Base-by-base conservation (phyloP, 2,329 filamentous ascomycete genomes). In the Stemphylium vesicarium region DNA sequence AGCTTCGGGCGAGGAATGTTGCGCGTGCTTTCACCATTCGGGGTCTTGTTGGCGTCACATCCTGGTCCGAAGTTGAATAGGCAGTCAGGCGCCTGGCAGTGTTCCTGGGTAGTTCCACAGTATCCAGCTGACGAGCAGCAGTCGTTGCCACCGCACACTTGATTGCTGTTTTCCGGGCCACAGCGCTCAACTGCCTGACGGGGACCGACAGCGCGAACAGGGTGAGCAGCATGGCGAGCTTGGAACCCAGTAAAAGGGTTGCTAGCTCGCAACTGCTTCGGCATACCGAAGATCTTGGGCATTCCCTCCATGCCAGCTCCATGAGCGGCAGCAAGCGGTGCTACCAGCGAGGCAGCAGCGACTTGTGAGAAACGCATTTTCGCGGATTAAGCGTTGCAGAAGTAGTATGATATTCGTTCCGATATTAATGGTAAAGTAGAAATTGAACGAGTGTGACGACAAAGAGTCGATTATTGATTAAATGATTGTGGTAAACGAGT, bases 11-110 rank as follows among this genome's bases (percentile, higher is more conserved):
- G 81, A 18, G 78, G 66, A 48, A 87, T 69, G 1, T 72, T 76
- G 3, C 78, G 77, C 0, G 85, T 88, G 47, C 82, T 81, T 4
- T 75, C 73, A 2, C 86, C 86, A 60, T 80, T 53, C 53, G 84
- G 80, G 62, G 77, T 78, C 51, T 78, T 72, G 61, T 87, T 86
- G 42, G 81, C 84, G 65, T 88, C 45, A 3, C 51, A 53, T 26
- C n/a, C 80, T 11, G 84, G 78, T 4, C 84, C 84, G 53, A 82
- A 88, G 59, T 83, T 75, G 63, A 86, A 82, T 64, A 83, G 81
- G 66, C 86, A 88, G 55, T 85, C 81, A 0, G 86, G 86, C 13
- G 84, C 81, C 13, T 77, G 76, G 74, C 86, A 88, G 70, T 86
- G 85, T 0, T 82, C 79, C 4, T 72, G 68, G 3, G 78, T 79